These are phyloP conservation scores for Athelia sp. DNA, from an alignment of 1,284 basidiomycete genomes.

Conservation along the genomic window DNA sequence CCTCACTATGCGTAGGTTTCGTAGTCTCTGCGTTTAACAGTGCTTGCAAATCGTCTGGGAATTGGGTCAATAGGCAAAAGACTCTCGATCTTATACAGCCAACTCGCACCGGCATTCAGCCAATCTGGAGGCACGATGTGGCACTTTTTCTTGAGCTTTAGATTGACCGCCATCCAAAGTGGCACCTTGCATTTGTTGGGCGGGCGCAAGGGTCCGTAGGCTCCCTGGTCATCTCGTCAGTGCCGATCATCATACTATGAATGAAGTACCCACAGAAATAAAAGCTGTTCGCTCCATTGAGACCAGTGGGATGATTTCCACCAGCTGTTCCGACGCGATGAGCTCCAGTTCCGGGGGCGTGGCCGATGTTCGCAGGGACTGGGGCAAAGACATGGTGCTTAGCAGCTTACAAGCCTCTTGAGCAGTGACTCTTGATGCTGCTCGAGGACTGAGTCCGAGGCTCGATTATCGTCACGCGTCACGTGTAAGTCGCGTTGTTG, in stretches of 20 bases:
- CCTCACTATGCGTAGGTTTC: slow-evolving; percentile 63
- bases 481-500: background rate
- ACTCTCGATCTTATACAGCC: background rate
- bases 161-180: slow-evolving; percentile 91
- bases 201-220: slow-evolving; percentile 90
- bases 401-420: too few species aligned
- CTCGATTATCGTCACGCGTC: background rate
- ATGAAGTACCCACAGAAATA: slow-evolving; percentile 61
- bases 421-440: too few species aligned
- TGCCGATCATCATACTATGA: background rate
- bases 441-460: too few species aligned
- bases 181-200: slow-evolving; percentile 82
- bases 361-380: slow-evolving; percentile 54
- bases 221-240: slow-evolving; percentile 57
- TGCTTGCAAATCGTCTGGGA: slow-evolving; percentile 73
- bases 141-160: slow-evolving; percentile 94
- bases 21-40: slow-evolving; percentile 68
- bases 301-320: slow-evolving; percentile 82
- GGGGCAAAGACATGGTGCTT: slow-evolving; percentile 61
- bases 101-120: slow-evolving; percentile 74
- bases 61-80: slow-evolving; percentile 1
- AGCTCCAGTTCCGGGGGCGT: slow-evolving; percentile 83
- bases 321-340: slow-evolving; percentile 74
- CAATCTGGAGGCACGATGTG: slow-evolving; percentile 87
- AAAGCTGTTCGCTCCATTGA: slow-evolving; percentile 86